Conservation (phyloP, 768 basidiomycete species). For the Kwoniella dendrophila region DNA sequence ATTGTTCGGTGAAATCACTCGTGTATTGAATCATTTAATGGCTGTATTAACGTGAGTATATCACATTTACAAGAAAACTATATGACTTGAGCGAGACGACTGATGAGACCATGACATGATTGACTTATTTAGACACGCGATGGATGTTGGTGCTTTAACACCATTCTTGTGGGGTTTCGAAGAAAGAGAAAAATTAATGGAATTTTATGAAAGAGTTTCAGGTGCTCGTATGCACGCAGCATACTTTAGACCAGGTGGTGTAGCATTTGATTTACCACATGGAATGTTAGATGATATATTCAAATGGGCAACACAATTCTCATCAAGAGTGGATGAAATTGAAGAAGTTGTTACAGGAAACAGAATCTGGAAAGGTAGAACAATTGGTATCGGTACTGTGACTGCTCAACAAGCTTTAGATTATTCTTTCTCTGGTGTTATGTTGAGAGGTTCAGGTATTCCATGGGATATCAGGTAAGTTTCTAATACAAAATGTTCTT, state of each 20-base stretch:
- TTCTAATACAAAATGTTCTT: not conserved
- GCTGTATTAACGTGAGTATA: constrained; percentile 72
- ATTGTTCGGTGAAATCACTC: constrained; percentile 93
- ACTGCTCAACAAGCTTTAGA: constrained; percentile 89
- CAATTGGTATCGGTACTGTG: constrained; percentile 83
- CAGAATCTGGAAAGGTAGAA: constrained; percentile 96
- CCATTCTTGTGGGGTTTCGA: constrained; percentile 99
- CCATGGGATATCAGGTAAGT: constrained; percentile 81
- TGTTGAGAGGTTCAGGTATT: constrained; percentile 90
- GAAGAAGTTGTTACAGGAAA: constrained; percentile 98
- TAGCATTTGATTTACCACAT: constrained; percentile 95
- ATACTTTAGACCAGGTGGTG: constrained; percentile 96
- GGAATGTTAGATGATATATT: constrained; percentile 98
- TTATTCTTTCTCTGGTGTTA: constrained; percentile 93
- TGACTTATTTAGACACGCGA: constrained; percentile 38
- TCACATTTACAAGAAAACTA: not conserved
- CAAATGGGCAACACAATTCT: constrained; percentile 96
- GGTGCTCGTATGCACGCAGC: constrained; percentile 96
- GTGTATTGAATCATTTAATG: constrained; percentile 96
- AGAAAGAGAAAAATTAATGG: constrained; percentile 99
- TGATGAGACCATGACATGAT: too few species aligned
- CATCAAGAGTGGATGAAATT: constrained; percentile 87
- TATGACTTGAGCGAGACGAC: not conserved
- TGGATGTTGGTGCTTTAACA: constrained; percentile 90
- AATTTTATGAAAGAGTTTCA: constrained; percentile 98